phyloP scores from a whole-genome alignment of 2,329 filamentous ascomycete genomes.

The Pseudodiploospora longispora region DNA sequence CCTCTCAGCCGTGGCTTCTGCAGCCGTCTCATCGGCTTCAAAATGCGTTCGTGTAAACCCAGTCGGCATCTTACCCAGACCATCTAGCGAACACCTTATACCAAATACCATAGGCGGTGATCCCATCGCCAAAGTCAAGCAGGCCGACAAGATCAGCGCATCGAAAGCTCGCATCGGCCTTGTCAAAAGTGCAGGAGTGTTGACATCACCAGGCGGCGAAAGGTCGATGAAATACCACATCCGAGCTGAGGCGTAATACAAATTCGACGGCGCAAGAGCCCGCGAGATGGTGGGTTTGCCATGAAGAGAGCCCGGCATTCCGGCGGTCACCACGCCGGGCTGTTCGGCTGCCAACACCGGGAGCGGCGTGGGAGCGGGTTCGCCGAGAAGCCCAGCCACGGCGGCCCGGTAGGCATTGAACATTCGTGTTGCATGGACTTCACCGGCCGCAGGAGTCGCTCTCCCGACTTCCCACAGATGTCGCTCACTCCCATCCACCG shows the following conservation, averaged over 20 bases:
- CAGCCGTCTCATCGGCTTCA: slow-evolving; percentile 7
- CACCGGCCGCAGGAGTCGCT: slow-evolving; percentile 7
- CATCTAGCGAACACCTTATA: slow-evolving; percentile 7
- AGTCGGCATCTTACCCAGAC: slow-evolving; percentile 9
- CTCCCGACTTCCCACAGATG: slow-evolving; percentile 11
- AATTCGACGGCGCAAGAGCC: slow-evolving; percentile 11
- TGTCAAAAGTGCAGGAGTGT: slow-evolving; percentile 5
- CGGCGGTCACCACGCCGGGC: background rate
- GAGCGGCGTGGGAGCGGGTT: background rate
- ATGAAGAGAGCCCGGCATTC: slow-evolving; percentile 3
- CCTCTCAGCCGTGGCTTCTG: background rate
- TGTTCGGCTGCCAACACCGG: background rate
- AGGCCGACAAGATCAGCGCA: slow-evolving; percentile 10
- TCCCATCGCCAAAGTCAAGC: slow-evolving; percentile 9
- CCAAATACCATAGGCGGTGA: slow-evolving; percentile 11
- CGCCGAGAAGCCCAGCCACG: slow-evolving; percentile 7
- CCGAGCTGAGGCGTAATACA: slow-evolving; percentile 10
- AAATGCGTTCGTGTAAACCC: slow-evolving; percentile 8
- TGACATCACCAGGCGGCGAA: background rate
- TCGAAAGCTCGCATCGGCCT: slow-evolving; percentile 12
- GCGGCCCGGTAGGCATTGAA: slow-evolving; percentile 11
- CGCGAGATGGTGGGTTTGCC: slow-evolving; percentile 10
- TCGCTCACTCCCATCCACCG: slow-evolving; percentile 6
- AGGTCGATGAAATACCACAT: slow-evolving; percentile 16
- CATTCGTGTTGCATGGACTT: slow-evolving; percentile 9